Conservation (phyloP, 345 rosid species). For the Draba incana region DNA sequence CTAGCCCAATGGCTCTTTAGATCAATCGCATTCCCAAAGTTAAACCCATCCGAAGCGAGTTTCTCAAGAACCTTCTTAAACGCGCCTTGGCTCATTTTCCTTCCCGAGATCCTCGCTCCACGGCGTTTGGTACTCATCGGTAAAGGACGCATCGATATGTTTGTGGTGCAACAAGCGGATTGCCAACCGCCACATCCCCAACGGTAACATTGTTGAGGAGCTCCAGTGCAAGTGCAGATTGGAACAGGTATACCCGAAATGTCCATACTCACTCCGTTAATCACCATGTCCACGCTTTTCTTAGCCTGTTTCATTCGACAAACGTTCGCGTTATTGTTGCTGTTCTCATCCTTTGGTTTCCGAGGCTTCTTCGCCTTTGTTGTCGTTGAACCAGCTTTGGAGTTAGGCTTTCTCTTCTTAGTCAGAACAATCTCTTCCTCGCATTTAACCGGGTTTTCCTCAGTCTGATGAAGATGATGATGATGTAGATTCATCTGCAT, state of each 20-base stretch:
- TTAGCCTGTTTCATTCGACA: constrained; percentile 75
- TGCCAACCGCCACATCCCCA: constrained; percentile 99
- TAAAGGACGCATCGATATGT: constrained; percentile 87
- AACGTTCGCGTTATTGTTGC: constrained; percentile 19
- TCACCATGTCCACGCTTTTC: constrained; percentile 79
- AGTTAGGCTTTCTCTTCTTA: constrained; percentile 69
- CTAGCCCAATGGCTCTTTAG: constrained; percentile 95
- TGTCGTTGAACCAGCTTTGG: constrained; percentile 54
- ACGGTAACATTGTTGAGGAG: constrained; percentile 91
- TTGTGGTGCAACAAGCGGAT: constrained; percentile 95
- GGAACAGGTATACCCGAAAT: constrained; percentile 87
- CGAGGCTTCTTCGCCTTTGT: constrained; percentile 68
- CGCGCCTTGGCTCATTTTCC: constrained; percentile 99
- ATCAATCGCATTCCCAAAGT: constrained; percentile 86
- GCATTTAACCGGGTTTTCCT: constrained; percentile 52
- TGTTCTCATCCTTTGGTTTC: constrained; percentile 72
- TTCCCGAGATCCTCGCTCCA: constrained; percentile 94
- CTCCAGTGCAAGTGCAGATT: constrained; percentile 93
- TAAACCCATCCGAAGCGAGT: constrained; percentile 88
- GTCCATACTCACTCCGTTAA: constrained; percentile 90
- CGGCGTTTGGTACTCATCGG: constrained; percentile 97
- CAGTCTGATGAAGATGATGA: constrained; percentile 45
- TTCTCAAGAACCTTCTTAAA: constrained; percentile 96
- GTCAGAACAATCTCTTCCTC: constrained; percentile 54
- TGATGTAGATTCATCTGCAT: constrained; percentile 65